Percentiles rank a stretch among this genome's conserved stretches.
Conservation (phyloP, 345 rosid species). For the Kandelia obovata region DNA sequence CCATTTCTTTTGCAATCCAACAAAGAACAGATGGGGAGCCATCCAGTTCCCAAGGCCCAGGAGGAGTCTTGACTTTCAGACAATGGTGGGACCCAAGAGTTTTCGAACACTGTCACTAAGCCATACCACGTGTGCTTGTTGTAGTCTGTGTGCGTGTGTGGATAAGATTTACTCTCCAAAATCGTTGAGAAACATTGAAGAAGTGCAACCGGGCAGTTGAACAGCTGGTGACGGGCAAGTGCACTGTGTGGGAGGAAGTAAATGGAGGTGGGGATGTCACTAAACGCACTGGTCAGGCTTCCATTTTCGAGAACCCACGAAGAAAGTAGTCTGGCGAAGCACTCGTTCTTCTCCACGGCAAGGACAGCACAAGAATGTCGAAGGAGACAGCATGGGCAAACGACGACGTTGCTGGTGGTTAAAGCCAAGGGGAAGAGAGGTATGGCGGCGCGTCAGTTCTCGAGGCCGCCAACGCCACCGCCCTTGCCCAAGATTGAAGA, state of each 20-base stretch:
- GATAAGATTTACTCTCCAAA: too few relatives aligned
- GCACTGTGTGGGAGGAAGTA: background rate
- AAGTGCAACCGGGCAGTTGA: too few relatives aligned
- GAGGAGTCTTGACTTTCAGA: too few relatives aligned
- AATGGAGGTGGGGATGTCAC: constrained; percentile 75
- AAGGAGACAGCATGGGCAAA: constrained; percentile 21
- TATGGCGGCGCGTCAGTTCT: constrained; percentile 76
- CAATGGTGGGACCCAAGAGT: too few relatives aligned
- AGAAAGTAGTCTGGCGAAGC: constrained; percentile 44
- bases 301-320: constrained; percentile 55
- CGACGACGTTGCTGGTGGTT: constrained; percentile 37
- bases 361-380: constrained; percentile 30
- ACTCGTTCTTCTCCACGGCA: constrained; percentile 50
- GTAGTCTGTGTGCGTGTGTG: too few relatives aligned
- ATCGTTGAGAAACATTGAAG: too few relatives aligned
- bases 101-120: too few relatives aligned
- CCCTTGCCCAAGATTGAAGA: constrained; percentile 89
- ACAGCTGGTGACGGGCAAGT: background rate
- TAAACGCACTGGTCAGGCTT: constrained; percentile 60
- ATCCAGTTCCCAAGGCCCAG: too few relatives aligned
- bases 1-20: too few relatives aligned
- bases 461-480: constrained; percentile 56
- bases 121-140: too few relatives aligned
- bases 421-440: constrained; percentile 88
- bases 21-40: too few relatives aligned